Evolutionary conservation across 1,139 yeast genomes (phyloP), one percentile per base, ranked within the genome.

Genomic region (Debaryomyces coudertii): DNA sequence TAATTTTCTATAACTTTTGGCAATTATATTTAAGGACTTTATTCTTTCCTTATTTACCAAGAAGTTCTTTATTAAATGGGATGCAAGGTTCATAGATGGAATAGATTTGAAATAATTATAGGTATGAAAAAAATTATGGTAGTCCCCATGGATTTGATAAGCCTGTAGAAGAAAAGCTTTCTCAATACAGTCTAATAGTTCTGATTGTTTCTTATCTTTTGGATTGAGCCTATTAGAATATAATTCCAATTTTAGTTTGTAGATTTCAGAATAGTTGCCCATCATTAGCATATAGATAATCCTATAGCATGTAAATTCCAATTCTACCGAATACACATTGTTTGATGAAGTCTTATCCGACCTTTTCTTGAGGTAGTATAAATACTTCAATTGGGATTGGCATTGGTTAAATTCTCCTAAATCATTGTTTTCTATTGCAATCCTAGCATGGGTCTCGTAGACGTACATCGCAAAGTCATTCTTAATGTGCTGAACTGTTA

Each of bases 341-440:
- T 46, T 36, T n/a, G 43, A 38, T 24, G 49, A 48, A 15, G 45
- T 46, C 7, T 35, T 40, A 37, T 49, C 55, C 7, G 49, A 42
- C 23, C 45, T 48, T 16, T 57, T 47, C 40, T 56, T 60, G 33
- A 51, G 52, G 35, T 73, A 77, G 60, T 86, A 90, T 22, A 87
- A 66, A 36, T 79, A 73, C 52, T 80, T 82, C 42, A 92, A 68
- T 58, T 90, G 90, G 14, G 95, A 83, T 62, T 88, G 96, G 62
- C 99, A 93, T 62, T 93, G 98, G 65, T 93, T 93, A 65, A 87
- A 92, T 61, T 93, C 99, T 5, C 98, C 98, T 54, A 92, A 67
- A 63, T 93, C 99, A 41, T 80, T 76, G 60, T 86, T 83, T 54
- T 84, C 87, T 34, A 93, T 76, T 0, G 98, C 95, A n/a, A 92